Evolutionary conservation across 768 basidiomycete species (phyloP).

Genomic region (Strobilomyces echinocephalus): DNA sequence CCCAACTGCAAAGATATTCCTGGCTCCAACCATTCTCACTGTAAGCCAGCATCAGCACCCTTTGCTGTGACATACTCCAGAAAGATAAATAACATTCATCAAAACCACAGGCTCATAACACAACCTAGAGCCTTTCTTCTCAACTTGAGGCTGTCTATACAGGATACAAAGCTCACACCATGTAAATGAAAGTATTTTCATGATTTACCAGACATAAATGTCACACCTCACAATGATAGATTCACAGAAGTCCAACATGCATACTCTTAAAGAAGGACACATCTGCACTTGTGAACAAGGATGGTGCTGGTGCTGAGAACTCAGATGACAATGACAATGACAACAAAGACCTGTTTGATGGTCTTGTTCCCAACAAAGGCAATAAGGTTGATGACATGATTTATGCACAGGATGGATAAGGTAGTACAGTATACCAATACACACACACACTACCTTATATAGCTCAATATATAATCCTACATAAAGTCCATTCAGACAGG

Average conservation of each 20-base stretch:
- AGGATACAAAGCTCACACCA: neutral
- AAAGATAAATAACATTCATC: neutral
- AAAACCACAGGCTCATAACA: neutral
- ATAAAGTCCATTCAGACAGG: no score
- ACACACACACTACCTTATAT: no score
- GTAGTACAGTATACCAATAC: no score
- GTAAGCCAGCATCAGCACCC: neutral
- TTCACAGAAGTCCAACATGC: neutral
- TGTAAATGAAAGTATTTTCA: constrained; percentile 18
- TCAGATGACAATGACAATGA: no score
- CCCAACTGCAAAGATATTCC: neutral
- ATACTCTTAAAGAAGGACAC: neutral
- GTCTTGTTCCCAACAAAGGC: no score
- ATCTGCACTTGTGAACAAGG: constrained; percentile 7
- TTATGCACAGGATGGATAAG: no score
- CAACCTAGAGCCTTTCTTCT: neutral
- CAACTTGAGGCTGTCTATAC: neutral
- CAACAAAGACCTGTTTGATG: no score
- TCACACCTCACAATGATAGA: neutral
- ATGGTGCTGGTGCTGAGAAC: no score
- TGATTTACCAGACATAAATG: neutral
- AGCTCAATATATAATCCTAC: no score
- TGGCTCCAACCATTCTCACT: neutral
- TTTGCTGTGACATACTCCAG: neutral
- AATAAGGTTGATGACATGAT: no score